Evolutionary conservation across 148 eudicot genomes (phyloP), one percentile per base, ranked within the genome.

Genomic region (Hydrangea macrophylla): DNA sequence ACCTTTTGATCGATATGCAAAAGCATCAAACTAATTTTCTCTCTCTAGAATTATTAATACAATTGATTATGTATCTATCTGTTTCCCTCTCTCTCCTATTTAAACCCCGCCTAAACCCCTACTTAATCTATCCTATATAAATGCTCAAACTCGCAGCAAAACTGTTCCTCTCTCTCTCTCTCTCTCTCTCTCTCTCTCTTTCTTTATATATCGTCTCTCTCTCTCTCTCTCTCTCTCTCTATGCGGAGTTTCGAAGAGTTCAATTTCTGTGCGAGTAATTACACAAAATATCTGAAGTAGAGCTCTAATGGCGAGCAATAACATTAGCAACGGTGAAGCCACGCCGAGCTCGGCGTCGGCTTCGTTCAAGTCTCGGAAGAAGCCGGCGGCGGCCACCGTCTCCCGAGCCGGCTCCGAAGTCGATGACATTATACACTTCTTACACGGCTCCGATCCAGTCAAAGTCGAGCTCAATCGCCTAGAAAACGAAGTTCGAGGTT

Each of bases 401-500:
- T 73, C 79, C 28, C 68, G 88, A 45, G 80, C 76, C 13, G 83
- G 82, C 45, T 76, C 89, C 3, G 91, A 86, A 6, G 77, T 57
- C 7, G 92, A 92, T 33, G 94, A 92, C 50, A 57, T 86, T 64
- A 50, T 84, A 55, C 75, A 76, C 44, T 67, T 79, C 64, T 68
- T 90, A 35, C 98, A 94, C 68, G 98, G 97, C 18, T 94, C 98
- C 9, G 97, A 94, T 88, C 98, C 98, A 20, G 75, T 94, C 61
- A 78, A 90, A 10, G 76, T 90, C 53, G 98, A 94, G 85, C 96
- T 94, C 72, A 80, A 78, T 58, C 96, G 98, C 61, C 96, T 92
- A 50, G 96, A 94, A 65, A 94, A 94, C 70, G 83, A 88, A 70
- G 70, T 88, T 58, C 79, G 94, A 92, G 98, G 98, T 91, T 73